These are phyloP conservation scores for Pochonia chlamydosporia DNA, from an alignment of 2,329 filamentous ascomycete species.

Conservation along the genomic window DNA sequence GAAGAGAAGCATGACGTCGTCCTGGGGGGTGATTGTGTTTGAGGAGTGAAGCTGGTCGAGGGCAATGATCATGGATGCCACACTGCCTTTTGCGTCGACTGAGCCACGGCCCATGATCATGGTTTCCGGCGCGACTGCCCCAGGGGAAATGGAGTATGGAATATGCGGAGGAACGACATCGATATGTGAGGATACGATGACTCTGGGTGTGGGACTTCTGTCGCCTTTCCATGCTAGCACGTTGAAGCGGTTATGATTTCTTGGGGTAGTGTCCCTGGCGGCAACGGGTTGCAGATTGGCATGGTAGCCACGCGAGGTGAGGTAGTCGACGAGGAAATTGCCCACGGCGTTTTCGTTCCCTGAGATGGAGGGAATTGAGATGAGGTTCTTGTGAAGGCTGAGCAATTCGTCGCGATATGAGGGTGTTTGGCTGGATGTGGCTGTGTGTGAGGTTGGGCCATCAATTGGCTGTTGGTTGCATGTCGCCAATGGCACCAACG, in stretches of 20 bases:
- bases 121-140: constrained; percentile 36
- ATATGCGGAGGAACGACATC: constrained; percentile 72
- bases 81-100: constrained; percentile 64
- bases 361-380: constrained; percentile 66
- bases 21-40: constrained; percentile 29
- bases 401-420: constrained; percentile 50
- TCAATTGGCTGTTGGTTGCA: constrained; percentile 8
- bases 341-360: constrained; percentile 65
- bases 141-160: constrained; percentile 55
- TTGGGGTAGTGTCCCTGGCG: constrained; percentile 22
- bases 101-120: constrained; percentile 66
- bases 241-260: constrained; percentile 51
- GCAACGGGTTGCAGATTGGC: constrained; percentile 36
- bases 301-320: constrained; percentile 43
- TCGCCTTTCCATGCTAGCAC: constrained; percentile 61
- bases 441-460: neutral
- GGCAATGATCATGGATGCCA: constrained; percentile 71
- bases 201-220: constrained; percentile 42
- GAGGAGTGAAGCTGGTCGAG: constrained; percentile 47
- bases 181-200: constrained; percentile 76
- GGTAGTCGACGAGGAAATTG: constrained; percentile 61
- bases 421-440: constrained; percentile 17
- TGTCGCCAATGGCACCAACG: constrained; percentile 8
- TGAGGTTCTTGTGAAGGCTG: constrained; percentile 67
- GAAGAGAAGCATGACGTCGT: constrained; percentile 55